Evolutionary conservation across 1,139 yeast genomes (phyloP).

Genomic region (Zygoascus sp.): DNA sequence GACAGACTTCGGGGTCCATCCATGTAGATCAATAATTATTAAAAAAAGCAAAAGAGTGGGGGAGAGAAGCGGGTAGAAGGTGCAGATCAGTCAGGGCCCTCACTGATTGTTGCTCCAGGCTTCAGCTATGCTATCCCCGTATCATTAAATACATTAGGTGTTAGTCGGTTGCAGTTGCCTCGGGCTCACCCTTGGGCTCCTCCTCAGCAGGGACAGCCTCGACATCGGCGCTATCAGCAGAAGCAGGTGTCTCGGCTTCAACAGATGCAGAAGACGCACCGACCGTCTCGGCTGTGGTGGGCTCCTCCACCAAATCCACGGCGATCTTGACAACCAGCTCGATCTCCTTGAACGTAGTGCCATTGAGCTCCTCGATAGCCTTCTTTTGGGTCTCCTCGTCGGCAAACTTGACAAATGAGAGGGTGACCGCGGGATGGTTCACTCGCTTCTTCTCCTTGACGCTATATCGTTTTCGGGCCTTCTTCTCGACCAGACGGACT

Average conservation of each 20-base stretch:
- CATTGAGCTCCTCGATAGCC: conserved; percentile 43
- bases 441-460: conserved; percentile 19
- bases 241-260: conserved; percentile 14
- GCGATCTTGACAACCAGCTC: conserved; percentile 32
- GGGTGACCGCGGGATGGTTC: conserved; percentile 34
- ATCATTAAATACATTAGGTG: conserved; percentile 1
- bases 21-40: not conserved
- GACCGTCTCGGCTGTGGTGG: no score
- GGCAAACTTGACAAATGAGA: conserved; percentile 53
- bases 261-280: conserved; percentile 15
- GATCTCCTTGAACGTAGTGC: conserved; percentile 38
- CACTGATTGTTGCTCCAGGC: no score
- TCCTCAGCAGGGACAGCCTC: conserved; percentile 2
- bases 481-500: conserved; percentile 15
- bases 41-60: no score
- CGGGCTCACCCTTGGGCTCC: conserved; percentile 1
- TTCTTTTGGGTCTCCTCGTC: conserved; percentile 41
- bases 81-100: no score
- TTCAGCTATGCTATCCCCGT: not conserved
- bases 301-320: conserved; percentile 21
- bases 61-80: no score
- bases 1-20: not conserved
- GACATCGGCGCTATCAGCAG: no score
- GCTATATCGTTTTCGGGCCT: conserved; percentile 14
- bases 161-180: not conserved